Percentiles rank a stretch among this genome's conserved stretches.
Conservation (phyloP, 352 stramenopile genomes). For the Globisporangium nagaii region DNA sequence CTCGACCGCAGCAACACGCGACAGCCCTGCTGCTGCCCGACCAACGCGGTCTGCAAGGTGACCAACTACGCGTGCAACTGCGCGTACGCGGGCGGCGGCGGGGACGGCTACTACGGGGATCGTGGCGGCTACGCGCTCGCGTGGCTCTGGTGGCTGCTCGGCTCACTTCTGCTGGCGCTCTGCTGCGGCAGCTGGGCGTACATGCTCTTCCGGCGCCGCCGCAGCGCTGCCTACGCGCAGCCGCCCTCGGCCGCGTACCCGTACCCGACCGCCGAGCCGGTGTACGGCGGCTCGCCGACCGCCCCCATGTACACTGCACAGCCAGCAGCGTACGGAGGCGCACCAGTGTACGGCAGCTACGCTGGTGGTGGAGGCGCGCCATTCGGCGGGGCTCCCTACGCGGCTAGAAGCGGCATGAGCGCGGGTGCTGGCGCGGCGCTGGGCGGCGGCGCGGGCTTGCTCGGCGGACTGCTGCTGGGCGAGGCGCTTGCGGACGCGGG, state of each 20-base stretch:
- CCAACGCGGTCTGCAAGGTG: slow-evolving; percentile 31
- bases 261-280: neutral
- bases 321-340: slow-evolving; percentile 17
- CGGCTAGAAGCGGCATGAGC: slow-evolving; percentile 29
- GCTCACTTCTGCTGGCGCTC: neutral
- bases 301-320: slow-evolving; percentile 15
- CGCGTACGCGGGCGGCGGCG: neutral
- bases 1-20: slow-evolving; percentile 34
- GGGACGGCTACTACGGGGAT: neutral
- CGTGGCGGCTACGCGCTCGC: slow-evolving; percentile 13
- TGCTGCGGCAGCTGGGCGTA: slow-evolving; percentile 13
- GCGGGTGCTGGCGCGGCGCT: slow-evolving; percentile 39
- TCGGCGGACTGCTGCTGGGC: slow-evolving; percentile 37
- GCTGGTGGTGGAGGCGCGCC: slow-evolving; percentile 17
- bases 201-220: slow-evolving; percentile 3
- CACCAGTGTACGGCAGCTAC: slow-evolving; percentile 1
- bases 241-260: neutral
- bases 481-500: slow-evolving; percentile 30
- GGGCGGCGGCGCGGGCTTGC: slow-evolving; percentile 37
- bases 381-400: neutral
- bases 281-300: neutral
- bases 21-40: slow-evolving; percentile 43
- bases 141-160: slow-evolving; percentile 36
- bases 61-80: slow-evolving; percentile 52
- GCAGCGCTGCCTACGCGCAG: neutral